Base-by-base conservation (phyloP, 257 asterid species). In the Striga asiatica region DNA sequence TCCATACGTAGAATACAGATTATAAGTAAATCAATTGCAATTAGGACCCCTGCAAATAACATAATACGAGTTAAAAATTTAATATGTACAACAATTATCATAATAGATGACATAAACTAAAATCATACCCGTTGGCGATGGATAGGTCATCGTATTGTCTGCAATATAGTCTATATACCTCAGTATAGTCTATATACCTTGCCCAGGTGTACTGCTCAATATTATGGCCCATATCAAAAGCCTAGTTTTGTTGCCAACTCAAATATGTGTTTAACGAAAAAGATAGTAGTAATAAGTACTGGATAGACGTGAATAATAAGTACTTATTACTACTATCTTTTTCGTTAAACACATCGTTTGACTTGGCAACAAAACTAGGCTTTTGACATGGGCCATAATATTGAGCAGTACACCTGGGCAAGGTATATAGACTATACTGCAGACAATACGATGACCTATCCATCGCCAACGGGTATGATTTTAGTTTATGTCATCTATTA, bases 341-440 rank as follows among this genome's bases (percentile, higher is more conserved):
- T 55, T 92, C 97, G 69, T 92, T 97, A 73, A 92, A 92, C 22
- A 92, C 99, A 76, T 92, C 99, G 76, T 92, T 92, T 0, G 95
- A 82, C 74, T 92, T 97, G 1, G 97, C 94, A 62, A 92, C 99
- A 42, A 92, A 93, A 78, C 97, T 88, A 65, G 99, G 99, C 67
- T 92, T n/a, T 92, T 22, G 99, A 92, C 99, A 92, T 88, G 24
- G 81, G 93, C 99, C 99, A 92, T 69, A 18, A 97, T 97, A 79
- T 88, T 88, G 29, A 92, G 94, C 31, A 92, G 83, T 67, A 92
- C 71, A 63, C 88, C 97, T 42, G 99, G 97, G 29, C 99, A 0
- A 92, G 88, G 58, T 92, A 87, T 59, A n/a, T n/a, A n/a, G n/a
- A n/a, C n/a, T n/a, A n/a, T n/a, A n/a, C n/a, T 3, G 88, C 98